These are phyloP conservation scores for Kalmusia sp. DNA, from an alignment of 2,329 filamentous ascomycete genomes.

Conservation along the genomic window DNA sequence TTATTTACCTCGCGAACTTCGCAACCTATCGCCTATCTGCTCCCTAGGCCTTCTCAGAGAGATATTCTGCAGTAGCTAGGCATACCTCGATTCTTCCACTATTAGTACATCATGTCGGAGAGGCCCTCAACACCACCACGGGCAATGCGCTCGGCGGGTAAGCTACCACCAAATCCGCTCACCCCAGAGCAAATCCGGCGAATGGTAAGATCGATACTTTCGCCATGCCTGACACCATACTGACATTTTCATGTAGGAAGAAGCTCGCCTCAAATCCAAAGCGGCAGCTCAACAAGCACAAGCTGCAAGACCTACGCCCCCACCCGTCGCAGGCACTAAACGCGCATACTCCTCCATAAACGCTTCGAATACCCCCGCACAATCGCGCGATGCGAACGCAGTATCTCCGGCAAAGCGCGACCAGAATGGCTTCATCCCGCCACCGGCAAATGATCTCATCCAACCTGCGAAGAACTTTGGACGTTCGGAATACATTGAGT, in stretches of 20 bases:
- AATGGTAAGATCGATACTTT: slow-evolving; percentile 52
- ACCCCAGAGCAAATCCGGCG: slow-evolving; percentile 68
- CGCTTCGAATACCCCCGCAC: slow-evolving; percentile 57
- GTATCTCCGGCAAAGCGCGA: slow-evolving; percentile 45
- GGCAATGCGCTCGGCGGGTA: slow-evolving; percentile 46
- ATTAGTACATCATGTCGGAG: slow-evolving; percentile 39
- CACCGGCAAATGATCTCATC: slow-evolving; percentile 59
- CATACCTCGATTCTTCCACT: background rate
- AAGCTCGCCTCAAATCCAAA: slow-evolving; percentile 87
- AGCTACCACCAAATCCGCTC: slow-evolving; percentile 55
- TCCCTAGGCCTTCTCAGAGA: background rate
- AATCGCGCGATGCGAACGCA: slow-evolving; percentile 71
- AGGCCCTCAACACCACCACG: slow-evolving; percentile 58
- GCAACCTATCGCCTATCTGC: background rate
- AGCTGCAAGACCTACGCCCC: slow-evolving; percentile 29
- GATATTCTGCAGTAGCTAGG: background rate
- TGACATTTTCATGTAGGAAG: slow-evolving; percentile 66
- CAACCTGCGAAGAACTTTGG: slow-evolving; percentile 86
- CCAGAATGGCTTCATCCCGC: slow-evolving; percentile 45
- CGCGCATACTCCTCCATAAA: slow-evolving; percentile 73
- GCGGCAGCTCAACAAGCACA: slow-evolving; percentile 66
- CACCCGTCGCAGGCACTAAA: slow-evolving; percentile 67
- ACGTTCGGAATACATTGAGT: slow-evolving; percentile 82
- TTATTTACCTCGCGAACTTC: background rate
- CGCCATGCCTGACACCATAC: slow-evolving; percentile 5